These are phyloP conservation scores for Calonectria multiphialidica DNA, from an alignment of 2,329 filamentous ascomycete species.

Conservation along the genomic window DNA sequence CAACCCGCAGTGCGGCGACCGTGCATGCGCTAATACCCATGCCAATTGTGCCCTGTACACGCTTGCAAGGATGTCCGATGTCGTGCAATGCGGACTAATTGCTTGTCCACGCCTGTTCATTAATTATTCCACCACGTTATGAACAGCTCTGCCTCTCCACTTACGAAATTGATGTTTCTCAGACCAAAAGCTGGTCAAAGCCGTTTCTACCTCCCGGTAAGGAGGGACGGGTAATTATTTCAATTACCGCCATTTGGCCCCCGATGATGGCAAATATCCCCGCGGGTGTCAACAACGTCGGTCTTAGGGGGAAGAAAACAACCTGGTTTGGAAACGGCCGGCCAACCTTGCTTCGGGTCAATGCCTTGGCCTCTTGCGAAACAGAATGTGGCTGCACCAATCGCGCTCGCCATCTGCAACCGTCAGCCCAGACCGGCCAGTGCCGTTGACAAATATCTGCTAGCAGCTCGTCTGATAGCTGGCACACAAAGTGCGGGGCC, in stretches of 20 bases:
- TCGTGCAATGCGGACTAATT: conserved; percentile 28
- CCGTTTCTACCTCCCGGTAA: background rate
- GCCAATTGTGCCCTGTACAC: conserved; percentile 30
- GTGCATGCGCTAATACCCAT: conserved; percentile 38
- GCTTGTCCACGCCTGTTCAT: conserved; percentile 9
- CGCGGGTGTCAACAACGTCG: background rate
- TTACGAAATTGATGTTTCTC: conserved; percentile 19
- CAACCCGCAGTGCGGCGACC: conserved; percentile 30
- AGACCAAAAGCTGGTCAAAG: conserved; percentile 1
- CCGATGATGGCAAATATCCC: background rate
- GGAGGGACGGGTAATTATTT: background rate
- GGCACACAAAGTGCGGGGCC: conserved; percentile 16
- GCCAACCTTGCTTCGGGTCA: conserved; percentile 14
- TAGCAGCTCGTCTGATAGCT: conserved; percentile 21
- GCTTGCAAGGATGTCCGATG: conserved; percentile 32
- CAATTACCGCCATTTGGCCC: conserved; percentile 5
- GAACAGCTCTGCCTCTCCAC: conserved; percentile 13
- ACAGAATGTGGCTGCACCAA: conserved; percentile 34
- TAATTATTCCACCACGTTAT: conserved; percentile 36
- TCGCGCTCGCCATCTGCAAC: conserved; percentile 36
- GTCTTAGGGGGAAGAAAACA: background rate
- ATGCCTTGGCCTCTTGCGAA: conserved; percentile 15
- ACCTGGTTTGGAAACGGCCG: conserved; percentile 17
- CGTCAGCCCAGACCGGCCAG: conserved; percentile 40
- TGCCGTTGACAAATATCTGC: conserved; percentile 25